Evolutionary conservation across 768 basidiomycete genomes (phyloP), one percentile per base, ranked within the genome.

Genomic region (Paxillus involutus): DNA sequence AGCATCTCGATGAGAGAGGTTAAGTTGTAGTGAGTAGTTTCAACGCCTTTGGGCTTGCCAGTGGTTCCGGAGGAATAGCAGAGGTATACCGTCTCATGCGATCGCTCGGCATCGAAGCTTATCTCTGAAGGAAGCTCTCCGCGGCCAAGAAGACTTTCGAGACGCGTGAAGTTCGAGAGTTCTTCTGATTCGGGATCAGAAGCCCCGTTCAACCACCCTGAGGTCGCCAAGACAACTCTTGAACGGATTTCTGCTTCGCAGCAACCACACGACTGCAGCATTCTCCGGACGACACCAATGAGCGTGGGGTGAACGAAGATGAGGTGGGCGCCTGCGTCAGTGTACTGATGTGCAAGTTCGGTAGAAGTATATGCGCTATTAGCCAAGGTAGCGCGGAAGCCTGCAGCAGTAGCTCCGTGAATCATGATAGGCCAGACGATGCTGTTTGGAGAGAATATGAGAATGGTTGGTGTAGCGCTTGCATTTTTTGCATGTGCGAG

Each of bases 41-140:
- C 72, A 17, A 83, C 80, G 6, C 81, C 91, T 69, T 93, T 94
- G 3, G 91, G 85, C 57, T 84, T 83, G 2, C 90, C 88, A 0
- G 88, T 90, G 1, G 90, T 92, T 5, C 90, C 90, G 65, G 71
- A 73, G 6, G 71, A 75, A 53, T 90, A 90, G 53, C 86, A 89
- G 37, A 91, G 63, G 58, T 82, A 82, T 3, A 75, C 68, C 0
- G 89, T 89, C 60, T 88, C 84, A 49, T 84, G 64, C 2, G 83
- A 74, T 17, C 73, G 63, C 0, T 74, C 58, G 0, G 80, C 83
- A 12, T 82, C 75, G 46, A 86, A 83, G 59, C 70, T 73, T 58
- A 81, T 84, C 62, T 88, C 86, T 4, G 73, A 62, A 11, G 60
- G 53, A 11, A 89, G 72, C 13, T 70, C 65, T 3, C 87, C 82